Base-by-base conservation (phyloP, 2,329 filamentous ascomycete species). In the Rugonectria rugulosa region DNA sequence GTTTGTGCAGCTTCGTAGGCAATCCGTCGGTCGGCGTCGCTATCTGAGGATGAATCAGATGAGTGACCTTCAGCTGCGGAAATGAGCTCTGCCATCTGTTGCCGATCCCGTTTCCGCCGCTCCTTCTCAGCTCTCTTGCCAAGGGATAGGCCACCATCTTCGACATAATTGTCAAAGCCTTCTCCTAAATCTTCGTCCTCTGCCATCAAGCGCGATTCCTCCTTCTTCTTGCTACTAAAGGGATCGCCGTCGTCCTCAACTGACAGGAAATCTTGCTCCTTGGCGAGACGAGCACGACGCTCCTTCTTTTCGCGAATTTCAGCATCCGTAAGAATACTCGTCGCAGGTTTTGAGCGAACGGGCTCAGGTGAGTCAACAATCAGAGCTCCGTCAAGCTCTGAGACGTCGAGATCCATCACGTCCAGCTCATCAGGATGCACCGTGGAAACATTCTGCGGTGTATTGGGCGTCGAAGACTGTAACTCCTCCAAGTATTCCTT, bases 161-260 rank as follows among this genome's bases (percentile, higher is more conserved):
- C 90, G 8, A 95, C 91, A 66, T 91, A 97, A 50, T 94, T 89
- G 57, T 98, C 94, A 65, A 96, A 98, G 0, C 92, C 93, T 75
- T 98, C 95, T 31, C 90, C 91, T 0, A 97, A 83, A 68, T 98
- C 92, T 70, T 98, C 94, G 65, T 98, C 94, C 27, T 97, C 92
- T 36, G 82, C 84, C 6, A 92, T 83, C 2, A 98, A 81, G 2
- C 94, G 84, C 6, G 89, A 90, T 58, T 92, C 83, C 27, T 85
- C 83, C 61, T 89, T 86, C 65, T 88, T 85, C 61, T 85, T 85
- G 15, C 62, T 74, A 3, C 61, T 58, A 17, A 61, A 62, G 5
- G 51, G 73, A 42, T 82, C 79, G n/a, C 82, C 81, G n/a, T 80
- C 80, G 27, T 82, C 84, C 51, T 85, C 80, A 0, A 91, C 76